Percentiles rank a stretch among this genome's conserved stretches.
phyloP scores from a whole-genome alignment of 2,329 filamentous ascomycete species.

The Magnaporthiopsis incrustans region DNA sequence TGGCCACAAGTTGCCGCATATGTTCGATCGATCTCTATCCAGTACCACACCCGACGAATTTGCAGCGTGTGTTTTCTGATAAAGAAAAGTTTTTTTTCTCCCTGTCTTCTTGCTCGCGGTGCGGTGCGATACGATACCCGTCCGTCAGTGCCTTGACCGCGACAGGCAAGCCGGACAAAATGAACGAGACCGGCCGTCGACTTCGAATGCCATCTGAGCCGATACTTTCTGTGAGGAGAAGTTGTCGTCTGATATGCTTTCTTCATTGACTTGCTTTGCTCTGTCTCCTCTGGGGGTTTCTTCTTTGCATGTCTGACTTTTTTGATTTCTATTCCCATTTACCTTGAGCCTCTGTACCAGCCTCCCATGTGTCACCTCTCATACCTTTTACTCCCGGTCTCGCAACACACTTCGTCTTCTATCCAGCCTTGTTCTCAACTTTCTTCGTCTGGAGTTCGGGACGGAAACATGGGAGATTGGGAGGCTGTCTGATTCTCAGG shows the following conservation, averaged over 20 bases:
- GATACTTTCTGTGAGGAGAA: not conserved
- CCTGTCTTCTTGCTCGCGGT: slow-evolving; percentile 3
- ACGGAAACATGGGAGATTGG: not conserved
- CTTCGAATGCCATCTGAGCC: not conserved
- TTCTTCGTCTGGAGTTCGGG: not conserved
- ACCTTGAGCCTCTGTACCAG: not conserved
- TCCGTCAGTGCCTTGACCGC: slow-evolving; percentile 9
- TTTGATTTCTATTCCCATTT: not conserved
- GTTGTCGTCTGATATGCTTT: not conserved
- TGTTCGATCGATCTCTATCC: not conserved
- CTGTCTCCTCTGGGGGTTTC: not conserved
- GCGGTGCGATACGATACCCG: slow-evolving; percentile 1
- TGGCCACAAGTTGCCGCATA: not conserved
- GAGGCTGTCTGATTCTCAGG: not conserved
- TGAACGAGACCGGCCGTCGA: not conserved
- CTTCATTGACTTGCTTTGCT: not conserved
- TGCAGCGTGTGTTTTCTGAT: not conserved
- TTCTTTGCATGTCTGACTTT: slow-evolving; percentile 7
- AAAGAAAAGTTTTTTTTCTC: not conserved
- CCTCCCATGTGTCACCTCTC: not conserved
- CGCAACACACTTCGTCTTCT: not conserved
- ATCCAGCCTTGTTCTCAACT: not conserved
- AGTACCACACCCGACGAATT: not conserved
- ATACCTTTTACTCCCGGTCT: not conserved
- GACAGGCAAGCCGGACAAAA: not conserved